phyloP scores from a whole-genome alignment of 306 rosid genomes.

The Quercus ilex region DNA sequence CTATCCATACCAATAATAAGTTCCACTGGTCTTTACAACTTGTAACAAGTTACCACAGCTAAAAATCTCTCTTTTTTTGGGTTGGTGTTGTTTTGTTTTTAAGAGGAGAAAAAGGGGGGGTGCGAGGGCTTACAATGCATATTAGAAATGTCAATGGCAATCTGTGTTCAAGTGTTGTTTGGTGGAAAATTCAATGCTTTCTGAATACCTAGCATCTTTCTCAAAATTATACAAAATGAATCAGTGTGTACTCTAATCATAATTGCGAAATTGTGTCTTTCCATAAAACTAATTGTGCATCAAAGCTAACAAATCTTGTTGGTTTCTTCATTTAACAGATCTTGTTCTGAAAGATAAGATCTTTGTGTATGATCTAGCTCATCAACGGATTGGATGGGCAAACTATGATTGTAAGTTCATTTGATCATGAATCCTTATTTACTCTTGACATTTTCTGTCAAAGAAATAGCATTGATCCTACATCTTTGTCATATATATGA shows the following conservation, averaged over 20 bases:
- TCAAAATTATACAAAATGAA: no score
- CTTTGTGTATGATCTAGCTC: conserved; percentile 77
- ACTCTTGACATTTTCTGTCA: background rate
- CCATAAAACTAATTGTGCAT: no score
- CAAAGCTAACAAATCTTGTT: conserved; percentile 5
- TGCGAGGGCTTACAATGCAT: no score
- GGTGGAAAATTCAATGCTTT: no score
- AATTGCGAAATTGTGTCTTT: no score
- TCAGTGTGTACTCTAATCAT: no score
- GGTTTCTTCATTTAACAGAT: conserved; percentile 47
- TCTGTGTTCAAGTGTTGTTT: no score
- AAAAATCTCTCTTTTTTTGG: conserved; percentile 22
- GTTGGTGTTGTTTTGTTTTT: no score
- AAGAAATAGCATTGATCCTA: background rate
- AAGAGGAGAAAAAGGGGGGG: fast-evolving
- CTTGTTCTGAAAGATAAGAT: conserved; percentile 85
- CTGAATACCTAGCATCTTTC: no score
- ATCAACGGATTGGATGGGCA: conserved; percentile 75
- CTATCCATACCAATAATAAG: background rate
- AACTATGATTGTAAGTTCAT: conserved; percentile 75
- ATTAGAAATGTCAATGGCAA: no score
- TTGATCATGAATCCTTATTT: background rate
- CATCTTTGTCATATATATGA: background rate
- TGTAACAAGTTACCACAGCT: conserved; percentile 24
- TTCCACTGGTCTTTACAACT: background rate